These are phyloP conservation scores for Domatiomyces catenatus DNA, from an alignment of 2,329 filamentous ascomycete genomes.

Conservation along the genomic window DNA sequence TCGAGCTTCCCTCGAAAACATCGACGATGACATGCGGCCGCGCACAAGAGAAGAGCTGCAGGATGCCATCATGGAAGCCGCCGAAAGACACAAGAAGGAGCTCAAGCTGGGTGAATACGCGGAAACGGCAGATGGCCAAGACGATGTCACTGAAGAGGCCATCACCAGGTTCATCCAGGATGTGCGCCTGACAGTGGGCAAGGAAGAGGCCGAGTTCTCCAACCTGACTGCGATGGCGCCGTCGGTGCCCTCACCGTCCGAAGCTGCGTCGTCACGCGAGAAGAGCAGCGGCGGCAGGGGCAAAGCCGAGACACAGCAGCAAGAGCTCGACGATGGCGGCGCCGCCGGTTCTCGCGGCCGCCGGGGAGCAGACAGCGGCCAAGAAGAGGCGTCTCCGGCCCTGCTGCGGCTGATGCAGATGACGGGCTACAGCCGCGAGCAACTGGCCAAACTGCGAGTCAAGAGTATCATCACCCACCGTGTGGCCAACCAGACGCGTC, in stretches of 20 bases:
- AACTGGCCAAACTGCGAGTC: constrained; percentile 40
- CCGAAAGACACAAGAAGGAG: constrained; percentile 10
- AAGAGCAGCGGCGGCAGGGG: not conserved
- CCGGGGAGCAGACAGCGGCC: constrained; percentile 6
- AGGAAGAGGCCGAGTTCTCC: constrained; percentile 34
- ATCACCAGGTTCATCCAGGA: constrained; percentile 19
- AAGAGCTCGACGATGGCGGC: constrained; percentile 9
- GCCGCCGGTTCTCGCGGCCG: not conserved
- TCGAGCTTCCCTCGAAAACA: constrained; percentile 34
- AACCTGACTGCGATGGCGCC: constrained; percentile 36
- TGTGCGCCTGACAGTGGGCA: constrained; percentile 35
- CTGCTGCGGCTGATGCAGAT: constrained; percentile 40
- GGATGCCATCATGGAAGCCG: constrained; percentile 38
- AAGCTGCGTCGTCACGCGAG: constrained; percentile 22
- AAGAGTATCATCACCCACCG: constrained; percentile 60
- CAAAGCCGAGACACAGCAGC: not conserved
- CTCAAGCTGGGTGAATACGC: constrained; percentile 35
- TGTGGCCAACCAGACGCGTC: constrained; percentile 85
- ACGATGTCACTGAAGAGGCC: constrained; percentile 9
- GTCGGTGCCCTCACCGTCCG: constrained; percentile 38
- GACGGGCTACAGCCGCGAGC: constrained; percentile 36
- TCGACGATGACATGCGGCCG: constrained; percentile 43
- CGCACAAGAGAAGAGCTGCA: constrained; percentile 47
- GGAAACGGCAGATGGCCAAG: constrained; percentile 20
- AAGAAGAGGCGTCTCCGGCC: constrained; percentile 10